phyloP scores from a whole-genome alignment of 2,329 filamentous ascomycete species.

The Leptodontidium sp. region DNA sequence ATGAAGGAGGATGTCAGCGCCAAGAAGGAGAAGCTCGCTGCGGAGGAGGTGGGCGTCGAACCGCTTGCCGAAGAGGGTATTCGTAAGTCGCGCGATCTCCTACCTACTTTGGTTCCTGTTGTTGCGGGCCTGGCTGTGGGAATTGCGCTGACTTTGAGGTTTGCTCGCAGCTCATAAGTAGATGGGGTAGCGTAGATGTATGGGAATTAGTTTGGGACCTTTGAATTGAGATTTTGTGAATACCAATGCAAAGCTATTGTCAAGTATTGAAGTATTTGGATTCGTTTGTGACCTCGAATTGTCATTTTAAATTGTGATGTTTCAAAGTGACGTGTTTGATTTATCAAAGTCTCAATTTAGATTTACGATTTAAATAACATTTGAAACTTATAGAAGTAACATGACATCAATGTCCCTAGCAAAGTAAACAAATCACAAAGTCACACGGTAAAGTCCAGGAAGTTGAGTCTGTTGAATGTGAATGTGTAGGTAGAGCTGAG shows the following conservation, averaged over 20 bases:
- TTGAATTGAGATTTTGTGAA: neutral
- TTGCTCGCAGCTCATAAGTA: slow-evolving; percentile 23
- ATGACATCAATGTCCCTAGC: no score
- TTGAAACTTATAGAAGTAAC: no score
- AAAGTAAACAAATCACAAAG: no score
- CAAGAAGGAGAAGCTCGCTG: slow-evolving; percentile 60
- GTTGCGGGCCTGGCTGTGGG: slow-evolving; percentile 6
- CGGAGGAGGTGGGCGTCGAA: slow-evolving; percentile 68
- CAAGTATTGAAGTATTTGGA: no score
- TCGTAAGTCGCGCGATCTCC: slow-evolving; percentile 34
- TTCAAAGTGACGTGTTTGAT: no score
- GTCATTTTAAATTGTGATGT: no score
- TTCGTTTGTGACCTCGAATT: no score
- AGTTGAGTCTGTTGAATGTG: neutral
- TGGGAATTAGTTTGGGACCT: neutral
- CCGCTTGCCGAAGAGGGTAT: slow-evolving; percentile 68
- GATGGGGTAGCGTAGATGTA: neutral
- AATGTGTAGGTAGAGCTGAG: slow-evolving; percentile 14
- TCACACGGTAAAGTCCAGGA: neutral
- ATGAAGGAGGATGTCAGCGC: slow-evolving; percentile 83
- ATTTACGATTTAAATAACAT: no score
- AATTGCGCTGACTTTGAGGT: slow-evolving; percentile 8
- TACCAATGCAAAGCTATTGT: no score
- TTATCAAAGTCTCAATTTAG: no score
- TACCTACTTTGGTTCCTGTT: neutral